A percentile compares a stretch with the other conserved stretches of the same genome.
phyloP scores from a whole-genome alignment of 352 stramenopile species.

The Hyaloperonospora arabidopsidis region DNA sequence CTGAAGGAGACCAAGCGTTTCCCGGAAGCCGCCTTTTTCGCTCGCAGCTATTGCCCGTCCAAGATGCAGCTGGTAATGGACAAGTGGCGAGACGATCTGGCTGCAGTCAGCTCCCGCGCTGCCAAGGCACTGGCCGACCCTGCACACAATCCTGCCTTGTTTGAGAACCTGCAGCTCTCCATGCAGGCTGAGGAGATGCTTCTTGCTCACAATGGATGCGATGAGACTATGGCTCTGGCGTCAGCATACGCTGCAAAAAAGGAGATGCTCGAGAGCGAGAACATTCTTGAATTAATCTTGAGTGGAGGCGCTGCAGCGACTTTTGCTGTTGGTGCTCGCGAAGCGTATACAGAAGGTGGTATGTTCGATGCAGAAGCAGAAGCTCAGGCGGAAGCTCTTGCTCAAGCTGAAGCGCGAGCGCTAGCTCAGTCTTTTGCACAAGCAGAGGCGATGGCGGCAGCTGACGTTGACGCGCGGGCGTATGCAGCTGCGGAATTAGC shows the following conservation, averaged over 20 bases:
- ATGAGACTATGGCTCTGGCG: conserved; percentile 41
- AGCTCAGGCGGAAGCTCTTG: conserved; percentile 20
- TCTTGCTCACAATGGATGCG: conserved; percentile 53
- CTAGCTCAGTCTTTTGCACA: conserved; percentile 15
- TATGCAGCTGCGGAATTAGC: not conserved
- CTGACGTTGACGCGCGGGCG: conserved; percentile 4
- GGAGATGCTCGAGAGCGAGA: conserved; percentile 55
- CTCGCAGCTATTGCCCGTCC: conserved; percentile 95
- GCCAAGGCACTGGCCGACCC: conserved; percentile 93
- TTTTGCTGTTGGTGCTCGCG: conserved; percentile 9
- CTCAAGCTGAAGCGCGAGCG: conserved; percentile 20
- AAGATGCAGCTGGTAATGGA: conserved; percentile 92
- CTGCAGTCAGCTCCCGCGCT: conserved; percentile 77
- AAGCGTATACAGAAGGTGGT: conserved; percentile 13
- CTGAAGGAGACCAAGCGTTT: conserved; percentile 92
- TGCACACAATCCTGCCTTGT: conserved; percentile 87
- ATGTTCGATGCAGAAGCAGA: conserved; percentile 19
- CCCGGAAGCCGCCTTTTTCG: conserved; percentile 97
- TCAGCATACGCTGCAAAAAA: conserved; percentile 73
- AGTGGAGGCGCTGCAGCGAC: conserved; percentile 20
- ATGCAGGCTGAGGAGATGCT: conserved; percentile 93
- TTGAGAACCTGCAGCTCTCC: conserved; percentile 92
- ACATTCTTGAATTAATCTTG: conserved; percentile 43
- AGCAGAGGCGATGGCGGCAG: conserved; percentile 22
- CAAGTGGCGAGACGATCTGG: conserved; percentile 93